A percentile compares a stretch with the other conserved stretches of the same genome.
These are phyloP conservation scores for Dothideomycetidae sp. DNA, from an alignment of 2,329 filamentous ascomycete genomes.

Conservation along the genomic window DNA sequence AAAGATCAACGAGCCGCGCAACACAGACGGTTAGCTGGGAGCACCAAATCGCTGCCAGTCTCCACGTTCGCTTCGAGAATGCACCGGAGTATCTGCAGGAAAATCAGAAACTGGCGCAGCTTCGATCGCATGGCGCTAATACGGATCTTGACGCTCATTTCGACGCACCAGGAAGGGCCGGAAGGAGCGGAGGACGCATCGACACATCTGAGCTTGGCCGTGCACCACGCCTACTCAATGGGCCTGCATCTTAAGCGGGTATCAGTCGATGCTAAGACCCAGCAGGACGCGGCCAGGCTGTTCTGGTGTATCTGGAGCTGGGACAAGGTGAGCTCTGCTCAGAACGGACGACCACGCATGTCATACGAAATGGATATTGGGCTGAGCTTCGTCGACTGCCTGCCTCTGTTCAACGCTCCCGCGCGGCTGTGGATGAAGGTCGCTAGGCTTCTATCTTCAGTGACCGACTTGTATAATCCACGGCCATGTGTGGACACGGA, in stretches of 20 bases:
- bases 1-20: constrained; percentile 31
- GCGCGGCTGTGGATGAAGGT: constrained; percentile 36
- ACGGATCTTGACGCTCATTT: constrained; percentile 32
- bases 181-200: constrained; percentile 31
- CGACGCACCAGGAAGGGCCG: constrained; percentile 33
- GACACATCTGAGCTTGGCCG: constrained; percentile 33
- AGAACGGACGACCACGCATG: constrained; percentile 33
- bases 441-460: constrained; percentile 31
- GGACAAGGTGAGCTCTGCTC: constrained; percentile 34
- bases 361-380: constrained; percentile 36
- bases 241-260: constrained; percentile 39
- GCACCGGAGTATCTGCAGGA: constrained; percentile 29
- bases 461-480: constrained; percentile 35
- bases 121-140: constrained; percentile 34
- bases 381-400: constrained; percentile 27
- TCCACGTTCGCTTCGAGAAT: constrained; percentile 32
- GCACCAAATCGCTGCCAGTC: constrained; percentile 22
- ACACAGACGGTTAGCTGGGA: constrained; percentile 26
- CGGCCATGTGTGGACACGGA: constrained; percentile 18
- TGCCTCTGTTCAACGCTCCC: constrained; percentile 31
- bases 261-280: constrained; percentile 48
- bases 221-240: constrained; percentile 36
- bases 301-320: constrained; percentile 38
- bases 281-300: constrained; percentile 32
- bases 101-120: constrained; percentile 28